A percentile compares a stretch with the other conserved stretches of the same genome.
Conservation (phyloP, 148 eudicot species). For the Polygonum maritimum region DNA sequence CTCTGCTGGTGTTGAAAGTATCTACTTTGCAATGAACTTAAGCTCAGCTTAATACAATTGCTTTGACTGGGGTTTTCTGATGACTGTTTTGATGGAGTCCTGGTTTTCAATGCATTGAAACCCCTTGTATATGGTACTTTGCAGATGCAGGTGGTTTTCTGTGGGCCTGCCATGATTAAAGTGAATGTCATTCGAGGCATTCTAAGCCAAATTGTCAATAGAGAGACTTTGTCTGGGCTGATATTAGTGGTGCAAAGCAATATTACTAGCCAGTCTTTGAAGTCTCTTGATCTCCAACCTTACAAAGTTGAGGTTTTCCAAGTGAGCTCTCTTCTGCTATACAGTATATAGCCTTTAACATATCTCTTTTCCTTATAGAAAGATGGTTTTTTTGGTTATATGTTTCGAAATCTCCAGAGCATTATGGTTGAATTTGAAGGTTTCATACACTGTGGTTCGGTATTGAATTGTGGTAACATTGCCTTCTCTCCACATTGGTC, state of each 20-base stretch:
- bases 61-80: background rate
- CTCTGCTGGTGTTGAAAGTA: background rate
- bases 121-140: background rate
- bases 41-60: too few relatives aligned
- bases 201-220: background rate
- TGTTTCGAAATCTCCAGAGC: background rate
- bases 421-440: background rate
- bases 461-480: background rate
- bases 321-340: conserved; percentile 27
- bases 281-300: conserved; percentile 44
- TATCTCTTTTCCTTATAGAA: too few relatives aligned
- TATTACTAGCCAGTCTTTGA: conserved; percentile 66
- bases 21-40: too few relatives aligned
- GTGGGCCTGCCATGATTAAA: conserved; percentile 1
- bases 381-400: too few relatives aligned
- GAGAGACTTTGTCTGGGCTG: conserved; percentile 34
- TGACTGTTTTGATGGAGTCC: background rate
- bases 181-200: background rate
- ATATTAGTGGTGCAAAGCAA: conserved; percentile 59
- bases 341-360: background rate
- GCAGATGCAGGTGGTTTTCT: conserved; percentile 1
- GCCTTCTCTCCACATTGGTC: background rate
- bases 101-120: background rate
- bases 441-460: background rate
- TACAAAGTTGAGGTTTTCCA: conserved; percentile 84